Conservation (phyloP, 139 green algal genomes). For the Parachlorella kessleri region DNA sequence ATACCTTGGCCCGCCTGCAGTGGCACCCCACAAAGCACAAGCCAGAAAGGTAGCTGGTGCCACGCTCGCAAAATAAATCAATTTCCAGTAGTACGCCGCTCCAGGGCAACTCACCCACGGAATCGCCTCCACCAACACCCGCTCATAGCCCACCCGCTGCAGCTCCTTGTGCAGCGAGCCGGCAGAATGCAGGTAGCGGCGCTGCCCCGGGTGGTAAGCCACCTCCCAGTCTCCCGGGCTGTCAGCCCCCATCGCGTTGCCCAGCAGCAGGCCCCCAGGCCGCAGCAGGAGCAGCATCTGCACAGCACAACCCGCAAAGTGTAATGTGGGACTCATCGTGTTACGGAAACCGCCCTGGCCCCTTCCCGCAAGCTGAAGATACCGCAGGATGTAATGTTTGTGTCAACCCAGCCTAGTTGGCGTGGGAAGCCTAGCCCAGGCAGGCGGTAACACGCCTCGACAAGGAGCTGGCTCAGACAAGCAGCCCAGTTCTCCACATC, state of each 20-base stretch:
- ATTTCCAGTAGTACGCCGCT: neutral
- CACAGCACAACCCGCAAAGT: neutral
- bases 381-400: neutral
- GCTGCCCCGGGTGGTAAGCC: neutral
- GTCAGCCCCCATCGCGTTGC: neutral
- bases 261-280: conserved; percentile 2
- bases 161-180: neutral
- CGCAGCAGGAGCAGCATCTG: conserved; percentile 8
- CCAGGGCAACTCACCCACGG: neutral
- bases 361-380: neutral
- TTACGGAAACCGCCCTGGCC: neutral
- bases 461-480: too few relatives aligned
- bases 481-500: neutral
- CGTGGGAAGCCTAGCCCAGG: neutral
- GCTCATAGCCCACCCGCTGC: neutral
- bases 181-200: conserved; percentile 5
- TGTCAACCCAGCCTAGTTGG: too few relatives aligned
- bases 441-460: neutral
- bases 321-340: neutral
- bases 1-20: neutral
- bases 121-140: neutral
- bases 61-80: neutral
- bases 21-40: neutral
- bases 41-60: too few relatives aligned
- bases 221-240: neutral